Conservation (phyloP, 352 stramenopile genomes). For the Phytophthora sp. region DNA sequence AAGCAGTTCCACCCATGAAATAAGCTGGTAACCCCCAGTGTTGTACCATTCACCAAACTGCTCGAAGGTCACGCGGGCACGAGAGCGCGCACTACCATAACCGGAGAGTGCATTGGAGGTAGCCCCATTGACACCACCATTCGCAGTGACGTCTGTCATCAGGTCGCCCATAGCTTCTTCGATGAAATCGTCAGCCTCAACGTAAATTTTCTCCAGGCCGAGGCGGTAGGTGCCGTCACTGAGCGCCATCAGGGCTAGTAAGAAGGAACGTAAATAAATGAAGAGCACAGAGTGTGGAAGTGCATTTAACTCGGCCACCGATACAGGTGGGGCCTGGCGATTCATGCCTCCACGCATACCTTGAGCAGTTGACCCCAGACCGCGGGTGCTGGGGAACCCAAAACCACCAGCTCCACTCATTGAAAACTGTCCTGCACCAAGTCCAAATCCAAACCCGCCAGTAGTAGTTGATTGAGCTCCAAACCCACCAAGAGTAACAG, state of each 20-base stretch:
- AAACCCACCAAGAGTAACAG: slow-evolving; percentile 29
- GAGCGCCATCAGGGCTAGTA: slow-evolving; percentile 86
- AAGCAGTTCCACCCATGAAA: slow-evolving; percentile 88
- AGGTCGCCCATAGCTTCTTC: slow-evolving; percentile 87
- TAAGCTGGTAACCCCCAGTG: slow-evolving; percentile 75
- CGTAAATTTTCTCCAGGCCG: slow-evolving; percentile 87
- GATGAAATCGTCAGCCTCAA: slow-evolving; percentile 87
- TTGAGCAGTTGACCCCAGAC: slow-evolving; percentile 32
- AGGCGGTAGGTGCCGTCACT: slow-evolving; percentile 84
- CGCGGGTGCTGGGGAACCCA: slow-evolving; percentile 63
- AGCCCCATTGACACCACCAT: slow-evolving; percentile 41
- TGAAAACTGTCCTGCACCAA: slow-evolving; percentile 45
- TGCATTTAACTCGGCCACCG: slow-evolving; percentile 54
- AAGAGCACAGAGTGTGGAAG: slow-evolving; percentile 85
- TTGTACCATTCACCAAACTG: slow-evolving; percentile 93
- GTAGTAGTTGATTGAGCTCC: slow-evolving; percentile 25
- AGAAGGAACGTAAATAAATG: slow-evolving; percentile 86
- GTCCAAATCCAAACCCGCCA: slow-evolving; percentile 40
- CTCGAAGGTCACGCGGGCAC: slow-evolving; percentile 86
- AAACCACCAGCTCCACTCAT: slow-evolving; percentile 53
- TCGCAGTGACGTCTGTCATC: slow-evolving; percentile 77
- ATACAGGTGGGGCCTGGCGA: slow-evolving; percentile 38
- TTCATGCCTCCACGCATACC: slow-evolving; percentile 33
- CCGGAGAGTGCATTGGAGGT: slow-evolving; percentile 45
- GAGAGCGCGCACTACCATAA: slow-evolving; percentile 70